These are phyloP conservation scores for Blumeriella jaapii DNA, from an alignment of 2,329 filamentous ascomycete genomes.

Conservation along the genomic window DNA sequence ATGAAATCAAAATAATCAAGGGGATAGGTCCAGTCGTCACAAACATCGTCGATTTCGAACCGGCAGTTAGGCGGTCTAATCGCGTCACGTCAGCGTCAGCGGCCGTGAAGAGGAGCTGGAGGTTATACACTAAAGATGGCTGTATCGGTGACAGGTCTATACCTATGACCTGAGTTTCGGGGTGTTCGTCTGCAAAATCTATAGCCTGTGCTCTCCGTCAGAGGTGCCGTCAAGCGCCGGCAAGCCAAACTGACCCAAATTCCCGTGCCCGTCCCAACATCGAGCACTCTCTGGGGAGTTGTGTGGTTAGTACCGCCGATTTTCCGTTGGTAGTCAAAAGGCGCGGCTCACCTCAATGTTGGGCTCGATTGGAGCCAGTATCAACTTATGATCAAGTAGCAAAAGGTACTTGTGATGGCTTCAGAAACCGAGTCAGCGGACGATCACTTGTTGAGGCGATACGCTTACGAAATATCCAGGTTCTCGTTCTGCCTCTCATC, in stretches of 20 bases:
- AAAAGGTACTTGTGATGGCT: constrained; percentile 26
- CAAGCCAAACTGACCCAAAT: constrained; percentile 31
- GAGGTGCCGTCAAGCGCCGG: too few species aligned
- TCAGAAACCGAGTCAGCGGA: background rate
- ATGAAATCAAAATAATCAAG: constrained; percentile 46
- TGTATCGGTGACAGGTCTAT: constrained; percentile 28
- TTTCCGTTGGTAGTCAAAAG: background rate
- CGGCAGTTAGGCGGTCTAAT: constrained; percentile 42
- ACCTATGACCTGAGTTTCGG: constrained; percentile 24
- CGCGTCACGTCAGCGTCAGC: background rate
- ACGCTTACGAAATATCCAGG: constrained; percentile 18
- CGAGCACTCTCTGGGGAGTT: constrained; percentile 26
- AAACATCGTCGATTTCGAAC: constrained; percentile 54
- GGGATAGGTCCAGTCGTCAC: constrained; percentile 31
- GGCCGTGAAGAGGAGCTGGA: background rate
- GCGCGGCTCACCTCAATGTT: constrained; percentile 14
- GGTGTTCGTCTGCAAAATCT: constrained; percentile 26
- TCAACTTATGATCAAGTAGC: constrained; percentile 18
- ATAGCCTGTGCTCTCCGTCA: constrained; percentile 21
- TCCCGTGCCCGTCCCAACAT: constrained; percentile 34
- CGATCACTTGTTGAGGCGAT: background rate
- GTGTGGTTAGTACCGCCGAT: background rate
- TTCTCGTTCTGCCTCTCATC: constrained; percentile 25
- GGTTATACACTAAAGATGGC: constrained; percentile 28
- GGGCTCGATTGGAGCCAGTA: constrained; percentile 24